These are phyloP conservation scores for Dactylellina leptospora DNA, from an alignment of 2,329 filamentous ascomycete species.

Conservation along the genomic window DNA sequence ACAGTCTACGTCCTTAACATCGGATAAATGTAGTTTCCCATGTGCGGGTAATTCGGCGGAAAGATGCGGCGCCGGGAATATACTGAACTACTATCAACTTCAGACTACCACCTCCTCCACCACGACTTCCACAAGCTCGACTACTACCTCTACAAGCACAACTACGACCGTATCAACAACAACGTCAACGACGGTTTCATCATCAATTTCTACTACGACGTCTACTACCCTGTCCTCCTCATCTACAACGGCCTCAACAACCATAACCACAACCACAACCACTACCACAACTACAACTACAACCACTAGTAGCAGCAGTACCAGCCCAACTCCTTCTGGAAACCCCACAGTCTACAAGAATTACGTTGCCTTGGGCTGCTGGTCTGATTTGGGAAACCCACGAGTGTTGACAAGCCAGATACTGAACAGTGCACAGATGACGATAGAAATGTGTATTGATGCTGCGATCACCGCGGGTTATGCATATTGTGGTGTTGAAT, in stretches of 20 bases:
- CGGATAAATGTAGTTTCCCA: slow-evolving; percentile 40
- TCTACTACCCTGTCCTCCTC: too few species aligned
- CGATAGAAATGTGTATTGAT: slow-evolving; percentile 42
- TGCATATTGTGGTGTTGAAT: slow-evolving; percentile 58
- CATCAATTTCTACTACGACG: slow-evolving; percentile 8
- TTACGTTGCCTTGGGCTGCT: slow-evolving; percentile 36
- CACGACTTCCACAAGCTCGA: slow-evolving; percentile 4
- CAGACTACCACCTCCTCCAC: slow-evolving; percentile 2
- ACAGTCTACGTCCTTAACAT: slow-evolving; percentile 35
- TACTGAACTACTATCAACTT: slow-evolving; percentile 60
- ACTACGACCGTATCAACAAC: slow-evolving; percentile 2
- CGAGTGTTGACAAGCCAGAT: neutral
- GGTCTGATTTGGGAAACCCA: neutral
- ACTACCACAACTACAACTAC: slow-evolving; percentile 12
- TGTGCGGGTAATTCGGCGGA: slow-evolving; percentile 61
- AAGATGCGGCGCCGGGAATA: slow-evolving; percentile 62
- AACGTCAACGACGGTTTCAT: neutral
- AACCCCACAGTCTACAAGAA: slow-evolving; percentile 36
- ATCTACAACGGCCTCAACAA: slow-evolving; percentile 8
- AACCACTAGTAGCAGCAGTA: slow-evolving; percentile 18
- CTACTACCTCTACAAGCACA: slow-evolving; percentile 7
- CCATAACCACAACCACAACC: slow-evolving; percentile 54
- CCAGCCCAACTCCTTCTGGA: neutral
- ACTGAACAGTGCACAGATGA: slow-evolving; percentile 2
- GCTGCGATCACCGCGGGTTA: slow-evolving; percentile 54